Base-by-base conservation (phyloP, 2,329 filamentous ascomycete genomes). In the Pseudogymnoascus sp. region DNA sequence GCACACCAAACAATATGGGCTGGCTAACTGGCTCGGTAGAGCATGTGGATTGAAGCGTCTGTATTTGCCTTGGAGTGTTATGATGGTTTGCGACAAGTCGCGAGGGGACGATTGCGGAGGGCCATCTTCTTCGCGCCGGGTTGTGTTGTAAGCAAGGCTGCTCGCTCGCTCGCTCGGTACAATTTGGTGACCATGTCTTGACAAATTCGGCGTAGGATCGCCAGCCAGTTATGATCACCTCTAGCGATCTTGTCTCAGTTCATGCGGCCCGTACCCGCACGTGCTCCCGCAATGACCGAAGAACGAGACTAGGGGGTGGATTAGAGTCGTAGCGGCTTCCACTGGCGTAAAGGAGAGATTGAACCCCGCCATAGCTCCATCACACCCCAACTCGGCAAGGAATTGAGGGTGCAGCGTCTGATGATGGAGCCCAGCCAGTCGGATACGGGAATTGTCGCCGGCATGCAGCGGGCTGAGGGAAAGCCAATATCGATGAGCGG, bases 221-320 rank as follows among this genome's bases (percentile, higher is more conserved):
- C 27, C 27, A 31, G 4, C 44, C 44, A 51, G 25, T 51, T 9
- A 51, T 8, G 44, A 51, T 51, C 13, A 17, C 1, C 9, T 51
- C 44, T n/a, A 51, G 27, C 44, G 44, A 51, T 51, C 27, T 51
- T 51, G 44, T 51, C 44, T 51, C 44, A 51, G 44, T 51, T 31
- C 8, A 51, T 51, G 44, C 44, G 44, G 44, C 44, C 44, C 44
- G 27, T 51, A 51, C 27, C 44, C 44, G 44, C 44, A 51, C 44
- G 44, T 51, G 44, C 44, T 51, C 13, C 44, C 44, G 44, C 44
- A 51, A 51, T 33, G 27, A 51, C 44, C 27, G 27, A 51, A 51
- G 44, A 31, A 31, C 8, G 27, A 51, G 12, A n/a, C 44, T 55
- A 33, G 44, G 44, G 10, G 27, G 44, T 33, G 27, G 44, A 17